These are phyloP conservation scores for Rhododendron henanense DNA, from an alignment of 148 eudicot genomes.

Conservation along the genomic window DNA sequence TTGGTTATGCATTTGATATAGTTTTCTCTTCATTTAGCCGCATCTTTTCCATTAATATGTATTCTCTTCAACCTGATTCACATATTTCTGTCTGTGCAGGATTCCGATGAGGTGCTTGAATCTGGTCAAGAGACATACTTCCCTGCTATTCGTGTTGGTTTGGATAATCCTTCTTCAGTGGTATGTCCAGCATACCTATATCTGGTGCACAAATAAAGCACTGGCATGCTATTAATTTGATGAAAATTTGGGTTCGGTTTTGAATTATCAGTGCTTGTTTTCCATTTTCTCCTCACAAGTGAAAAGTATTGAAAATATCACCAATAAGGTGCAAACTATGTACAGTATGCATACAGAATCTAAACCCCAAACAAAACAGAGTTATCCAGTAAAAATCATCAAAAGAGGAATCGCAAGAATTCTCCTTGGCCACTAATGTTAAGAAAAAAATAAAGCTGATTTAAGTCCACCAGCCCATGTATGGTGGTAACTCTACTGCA, in stretches of 20 bases:
- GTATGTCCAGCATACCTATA: constrained; percentile 35
- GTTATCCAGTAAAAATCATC: neutral
- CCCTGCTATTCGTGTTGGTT: constrained; percentile 79
- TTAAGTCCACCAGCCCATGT: neutral
- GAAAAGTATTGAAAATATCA: neutral
- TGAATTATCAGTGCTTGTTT: neutral
- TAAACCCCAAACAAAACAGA: neutral
- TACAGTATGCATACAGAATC: neutral
- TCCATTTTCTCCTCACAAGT: neutral
- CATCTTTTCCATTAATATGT: neutral
- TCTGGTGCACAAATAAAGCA: neutral
- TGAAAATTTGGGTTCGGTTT: neutral
- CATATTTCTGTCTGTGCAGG: constrained; percentile 37
- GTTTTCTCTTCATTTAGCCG: neutral
- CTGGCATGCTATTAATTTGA: constrained; percentile 4
- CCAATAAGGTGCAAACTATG: neutral
- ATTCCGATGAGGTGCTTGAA: constrained; percentile 44
- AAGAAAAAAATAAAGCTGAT: neutral
- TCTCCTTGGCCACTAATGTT: neutral
- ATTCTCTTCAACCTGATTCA: neutral
- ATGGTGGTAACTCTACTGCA: neutral
- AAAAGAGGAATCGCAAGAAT: neutral
- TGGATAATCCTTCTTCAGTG: constrained; percentile 65
- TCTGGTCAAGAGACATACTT: constrained; percentile 90
- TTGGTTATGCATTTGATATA: constrained; percentile 4